Evolutionary conservation across 495 filamentous ascomycete species (phyloP), one percentile per base, ranked within the genome.

Genomic region (Aspergillus indologenus): DNA sequence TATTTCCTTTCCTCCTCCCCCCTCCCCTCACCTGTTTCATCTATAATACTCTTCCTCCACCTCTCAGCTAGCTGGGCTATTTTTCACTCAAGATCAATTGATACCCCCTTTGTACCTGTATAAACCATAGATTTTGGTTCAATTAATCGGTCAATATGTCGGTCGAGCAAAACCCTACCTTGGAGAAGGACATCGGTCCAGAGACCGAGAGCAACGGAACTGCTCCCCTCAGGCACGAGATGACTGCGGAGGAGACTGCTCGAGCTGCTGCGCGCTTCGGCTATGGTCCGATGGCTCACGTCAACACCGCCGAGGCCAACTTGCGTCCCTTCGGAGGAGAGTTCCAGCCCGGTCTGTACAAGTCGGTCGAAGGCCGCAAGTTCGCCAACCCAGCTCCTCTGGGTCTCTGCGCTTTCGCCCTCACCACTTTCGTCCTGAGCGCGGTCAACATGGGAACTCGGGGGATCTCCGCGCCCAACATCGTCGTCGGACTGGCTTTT

Each of bases 361-460:
- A 82, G 72, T 74, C 86, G 31, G 85, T 86, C 67, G 85, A 85
- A 72, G 69, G 79, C 57, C 87, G 91, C 76, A 95, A 93, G 78
- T 86, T 93, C 71, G 90, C 81, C 79, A 93, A 93, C 73, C 90
- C 90, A 21, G 92, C 90, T 47, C 92, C 93, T 43, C 82, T 96
- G 44, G 90, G 90, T 65, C 84, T 94, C 57, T 83, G 78, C 55
- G 94, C 90, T 80, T 98, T 98, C 83, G 94, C 93, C 60, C 79
- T 97, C 69, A 98, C 93, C 56, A 97, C 94, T 51, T 97, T 97
- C 74, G 88, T 97, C 29, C 83, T 98, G 54, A 91, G 90, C 44
- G 75, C 84, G 57, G 83, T 98, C 80, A 98, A 97, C 81, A 76
- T 91, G 69, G 74, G 80, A 31, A 79, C 89, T 3, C 83, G 85